Evolutionary conservation across 495 filamentous ascomycete genomes (phyloP).

Genomic region (Trichodelitschia bisporula): DNA sequence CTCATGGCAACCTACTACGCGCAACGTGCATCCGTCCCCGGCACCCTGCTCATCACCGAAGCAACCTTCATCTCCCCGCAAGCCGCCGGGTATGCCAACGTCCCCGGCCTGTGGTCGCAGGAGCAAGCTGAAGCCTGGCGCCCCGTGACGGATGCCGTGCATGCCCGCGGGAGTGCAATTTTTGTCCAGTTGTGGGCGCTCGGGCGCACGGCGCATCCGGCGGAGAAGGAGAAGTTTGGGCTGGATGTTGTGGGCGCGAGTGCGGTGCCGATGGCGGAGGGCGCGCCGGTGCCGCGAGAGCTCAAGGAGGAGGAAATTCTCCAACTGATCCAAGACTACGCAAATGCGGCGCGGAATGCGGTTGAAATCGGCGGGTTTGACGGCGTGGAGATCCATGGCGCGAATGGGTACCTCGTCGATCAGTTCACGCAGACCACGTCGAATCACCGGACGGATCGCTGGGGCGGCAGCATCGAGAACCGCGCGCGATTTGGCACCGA

Average conservation of each 20-base stretch:
- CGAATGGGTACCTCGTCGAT: constrained; percentile 54
- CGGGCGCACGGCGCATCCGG: constrained; percentile 27
- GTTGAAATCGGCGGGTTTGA: constrained; percentile 43
- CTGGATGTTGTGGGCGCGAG: constrained; percentile 22
- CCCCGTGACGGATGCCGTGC: constrained; percentile 36
- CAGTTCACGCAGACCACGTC: constrained; percentile 40
- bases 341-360: constrained; percentile 33
- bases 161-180: constrained; percentile 36
- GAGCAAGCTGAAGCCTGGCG: constrained; percentile 40
- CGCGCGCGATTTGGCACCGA: constrained; percentile 41
- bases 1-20: constrained; percentile 31
- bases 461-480: constrained; percentile 51
- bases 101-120: constrained; percentile 35
- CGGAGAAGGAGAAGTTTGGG: constrained; percentile 16
- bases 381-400: constrained; percentile 50
- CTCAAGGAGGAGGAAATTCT: constrained; percentile 33
- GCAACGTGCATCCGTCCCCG: constrained; percentile 30
- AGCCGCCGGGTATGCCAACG: constrained; percentile 27
- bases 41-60: constrained; percentile 41
- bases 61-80: constrained; percentile 33
- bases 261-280: constrained; percentile 17
- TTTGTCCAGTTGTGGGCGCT: constrained; percentile 43
- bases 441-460: constrained; percentile 40
- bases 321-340: constrained; percentile 29
- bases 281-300: constrained; percentile 17